Percentiles rank a stretch among this genome's conserved stretches.
These are phyloP conservation scores for Acanthamoeba healyi DNA, from an alignment of 208 protist species.

Conservation along the genomic window DNA sequence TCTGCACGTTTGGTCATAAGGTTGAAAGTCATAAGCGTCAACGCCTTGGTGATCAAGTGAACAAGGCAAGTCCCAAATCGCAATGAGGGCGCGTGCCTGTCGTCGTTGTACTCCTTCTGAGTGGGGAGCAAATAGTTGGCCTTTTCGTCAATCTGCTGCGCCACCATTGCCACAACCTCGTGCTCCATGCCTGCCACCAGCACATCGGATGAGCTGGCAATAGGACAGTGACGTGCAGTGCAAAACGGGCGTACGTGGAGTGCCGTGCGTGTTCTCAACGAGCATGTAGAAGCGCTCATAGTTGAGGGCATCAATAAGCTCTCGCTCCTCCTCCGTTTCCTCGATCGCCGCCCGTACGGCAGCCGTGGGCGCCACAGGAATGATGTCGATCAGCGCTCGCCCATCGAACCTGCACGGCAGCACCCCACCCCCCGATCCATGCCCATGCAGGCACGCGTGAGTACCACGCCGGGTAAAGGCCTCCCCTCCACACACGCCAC, in stretches of 20 bases:
- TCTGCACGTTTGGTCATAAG: not conserved
- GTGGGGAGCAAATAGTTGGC: slow-evolving; percentile 33
- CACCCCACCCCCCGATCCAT: too few species aligned
- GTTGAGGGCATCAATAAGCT: slow-evolving; percentile 54
- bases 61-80: too few species aligned
- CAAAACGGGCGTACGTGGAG: not conserved
- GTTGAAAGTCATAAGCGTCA: too few species aligned
- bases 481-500: not conserved
- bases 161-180: not conserved
- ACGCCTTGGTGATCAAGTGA: too few species aligned
- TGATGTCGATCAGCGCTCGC: slow-evolving; percentile 58
- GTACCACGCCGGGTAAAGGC: too few species aligned
- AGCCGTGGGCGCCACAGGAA: not conserved
- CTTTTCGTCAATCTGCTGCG: slow-evolving; percentile 26
- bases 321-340: slow-evolving; percentile 22
- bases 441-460: too few species aligned
- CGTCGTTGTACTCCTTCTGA: slow-evolving; percentile 59
- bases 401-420: slow-evolving; percentile 16
- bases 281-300: slow-evolving; percentile 57
- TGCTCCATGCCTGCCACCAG: slow-evolving; percentile 23
- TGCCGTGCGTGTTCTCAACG: not conserved
- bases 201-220: not conserved
- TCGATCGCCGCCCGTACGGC: slow-evolving; percentile 5
- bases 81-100: not conserved
- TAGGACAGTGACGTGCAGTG: not conserved